Evolutionary conservation across 139 green algal genomes (phyloP).

Genomic region (Haematococcus sp.): DNA sequence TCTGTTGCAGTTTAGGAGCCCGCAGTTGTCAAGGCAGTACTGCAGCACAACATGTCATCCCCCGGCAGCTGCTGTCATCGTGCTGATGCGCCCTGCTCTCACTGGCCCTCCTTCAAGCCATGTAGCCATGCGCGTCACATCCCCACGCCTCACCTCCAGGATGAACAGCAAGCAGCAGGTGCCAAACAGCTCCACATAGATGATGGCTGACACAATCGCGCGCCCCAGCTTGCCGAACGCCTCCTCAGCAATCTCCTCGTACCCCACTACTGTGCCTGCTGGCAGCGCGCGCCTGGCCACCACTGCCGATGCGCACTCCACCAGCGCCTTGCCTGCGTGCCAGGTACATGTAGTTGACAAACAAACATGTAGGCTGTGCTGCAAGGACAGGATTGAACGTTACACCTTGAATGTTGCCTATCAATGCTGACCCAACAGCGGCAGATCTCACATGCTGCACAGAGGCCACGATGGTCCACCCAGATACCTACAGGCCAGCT

Average conservation of each 20-base stretch:
- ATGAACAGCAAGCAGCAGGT: slow-evolving; percentile 75
- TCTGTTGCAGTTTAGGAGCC: too few species aligned
- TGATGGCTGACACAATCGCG: slow-evolving; percentile 52
- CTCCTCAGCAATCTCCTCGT: slow-evolving; percentile 64
- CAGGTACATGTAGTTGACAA: not conserved
- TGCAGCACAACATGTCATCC: slow-evolving; percentile 21
- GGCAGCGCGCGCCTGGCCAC: slow-evolving; percentile 10
- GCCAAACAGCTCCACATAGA: slow-evolving; percentile 79
- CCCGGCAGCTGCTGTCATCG: too few species aligned
- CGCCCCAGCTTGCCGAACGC: slow-evolving; percentile 60
- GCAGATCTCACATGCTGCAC: too few species aligned
- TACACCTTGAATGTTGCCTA: too few species aligned
- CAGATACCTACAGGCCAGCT: too few species aligned
- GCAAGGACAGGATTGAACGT: not conserved
- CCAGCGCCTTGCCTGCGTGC: slow-evolving; percentile 42
- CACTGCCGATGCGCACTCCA: slow-evolving; percentile 38
- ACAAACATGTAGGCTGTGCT: not conserved
- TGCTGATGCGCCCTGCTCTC: too few species aligned
- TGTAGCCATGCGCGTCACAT: not conserved
- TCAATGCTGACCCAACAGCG: too few species aligned
- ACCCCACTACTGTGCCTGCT: slow-evolving; percentile 33
- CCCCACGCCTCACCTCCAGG: slow-evolving; percentile 34
- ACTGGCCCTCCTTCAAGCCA: too few species aligned
- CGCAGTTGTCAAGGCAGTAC: too few species aligned
- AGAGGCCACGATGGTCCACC: too few species aligned